phyloP scores from a whole-genome alignment of 1,284 basidiomycete species.

The Macrocybe sp. region DNA sequence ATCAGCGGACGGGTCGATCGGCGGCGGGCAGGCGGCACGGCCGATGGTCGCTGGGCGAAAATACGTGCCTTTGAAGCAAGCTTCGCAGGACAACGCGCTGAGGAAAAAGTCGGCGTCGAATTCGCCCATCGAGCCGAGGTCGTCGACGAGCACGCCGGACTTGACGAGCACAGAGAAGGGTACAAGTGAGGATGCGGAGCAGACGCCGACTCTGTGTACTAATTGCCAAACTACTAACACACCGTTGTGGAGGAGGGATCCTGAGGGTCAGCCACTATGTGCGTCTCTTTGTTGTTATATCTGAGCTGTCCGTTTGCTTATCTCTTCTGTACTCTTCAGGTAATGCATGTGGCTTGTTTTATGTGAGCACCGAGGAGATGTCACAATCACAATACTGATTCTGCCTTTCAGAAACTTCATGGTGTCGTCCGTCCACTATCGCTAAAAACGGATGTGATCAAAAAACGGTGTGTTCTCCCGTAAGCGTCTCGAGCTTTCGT shows the following conservation, averaged over 20 bases:
- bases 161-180: constrained; percentile 34
- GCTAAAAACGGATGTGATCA: constrained; percentile 96
- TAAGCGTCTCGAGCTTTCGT: constrained; percentile 5
- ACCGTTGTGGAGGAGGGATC: constrained; percentile 92
- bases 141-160: constrained; percentile 54
- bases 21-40: constrained; percentile 15
- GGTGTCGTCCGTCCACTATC: constrained; percentile 92
- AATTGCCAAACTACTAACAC: constrained; percentile 97
- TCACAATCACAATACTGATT: constrained; percentile 13
- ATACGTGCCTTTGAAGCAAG: constrained; percentile 59
- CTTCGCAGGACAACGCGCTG: constrained; percentile 49
- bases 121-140: constrained; percentile 35
- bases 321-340: constrained; percentile 30
- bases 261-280: constrained; percentile 93
- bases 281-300: constrained; percentile 21
- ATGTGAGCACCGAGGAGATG: constrained; percentile 48
- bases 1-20: constrained; percentile 47
- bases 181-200: constrained; percentile 61
- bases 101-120: constrained; percentile 50
- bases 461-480: constrained; percentile 75
- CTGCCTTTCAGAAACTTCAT: constrained; percentile 69
- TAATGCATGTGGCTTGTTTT: constrained; percentile 89
- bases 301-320: constrained; percentile 10
- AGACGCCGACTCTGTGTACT: constrained; percentile 78
- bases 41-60: constrained; percentile 35